Evolutionary conservation across 2,329 filamentous ascomycete genomes (phyloP).

Genomic region (Emmonsiellopsis sp.): DNA sequence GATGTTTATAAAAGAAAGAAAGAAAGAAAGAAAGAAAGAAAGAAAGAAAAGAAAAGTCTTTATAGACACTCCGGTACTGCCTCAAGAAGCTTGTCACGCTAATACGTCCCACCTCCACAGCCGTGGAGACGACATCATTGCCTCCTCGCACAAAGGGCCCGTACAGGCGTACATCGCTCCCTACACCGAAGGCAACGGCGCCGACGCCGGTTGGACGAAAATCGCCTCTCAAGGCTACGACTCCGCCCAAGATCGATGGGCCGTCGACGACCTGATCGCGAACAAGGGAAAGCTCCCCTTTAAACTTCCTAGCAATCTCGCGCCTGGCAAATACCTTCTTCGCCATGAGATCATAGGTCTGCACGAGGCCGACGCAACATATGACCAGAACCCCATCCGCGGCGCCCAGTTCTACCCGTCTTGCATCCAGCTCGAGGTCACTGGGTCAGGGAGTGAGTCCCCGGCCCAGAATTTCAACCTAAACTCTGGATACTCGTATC

Average conservation of each 20-base stretch:
- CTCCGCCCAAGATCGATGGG: conserved; percentile 15
- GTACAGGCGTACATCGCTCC: conserved; percentile 48
- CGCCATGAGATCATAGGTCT: conserved; percentile 16
- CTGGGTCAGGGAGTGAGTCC: conserved; percentile 12
- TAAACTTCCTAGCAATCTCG: conserved; percentile 17
- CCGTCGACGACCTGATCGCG: conserved; percentile 9
- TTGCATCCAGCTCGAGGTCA: conserved; percentile 18
- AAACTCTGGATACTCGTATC: conserved; percentile 14
- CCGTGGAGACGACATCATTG: conserved; percentile 45
- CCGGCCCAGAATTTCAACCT: conserved; percentile 13
- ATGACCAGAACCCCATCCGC: background rate
- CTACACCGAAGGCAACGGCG: conserved; percentile 34
- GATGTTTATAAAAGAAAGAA: no score
- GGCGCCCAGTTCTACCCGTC: conserved; percentile 17
- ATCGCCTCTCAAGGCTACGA: conserved; percentile 27
- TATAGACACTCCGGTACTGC: no score
- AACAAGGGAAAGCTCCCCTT: conserved; percentile 10
- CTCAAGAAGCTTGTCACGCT: no score
- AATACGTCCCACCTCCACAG: conserved; percentile 22
- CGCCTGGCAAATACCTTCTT: conserved; percentile 18
- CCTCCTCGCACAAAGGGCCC: conserved; percentile 45
- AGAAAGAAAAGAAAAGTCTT: no score
- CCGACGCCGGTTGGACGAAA: conserved; percentile 26
- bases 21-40: no score
- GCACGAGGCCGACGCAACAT: conserved; percentile 8